phyloP scores from a whole-genome alignment of 73 alveolate species.

The Effrenium voratum region DNA sequence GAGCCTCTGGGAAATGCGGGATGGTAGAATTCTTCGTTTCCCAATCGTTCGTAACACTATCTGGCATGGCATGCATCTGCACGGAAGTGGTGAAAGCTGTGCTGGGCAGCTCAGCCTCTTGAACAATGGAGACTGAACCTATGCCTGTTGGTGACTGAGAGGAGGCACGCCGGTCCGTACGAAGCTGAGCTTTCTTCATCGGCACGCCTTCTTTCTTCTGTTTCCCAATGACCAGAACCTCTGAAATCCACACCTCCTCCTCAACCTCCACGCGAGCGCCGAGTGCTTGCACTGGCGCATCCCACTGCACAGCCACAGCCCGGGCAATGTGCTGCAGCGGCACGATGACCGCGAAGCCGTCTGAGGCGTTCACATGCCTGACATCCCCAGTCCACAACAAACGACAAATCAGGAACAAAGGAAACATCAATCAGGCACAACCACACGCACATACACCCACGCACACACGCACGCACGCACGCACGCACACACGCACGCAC shows the following conservation, averaged over 20 bases:
- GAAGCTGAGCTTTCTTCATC: not conserved
- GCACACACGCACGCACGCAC: too few relatives aligned
- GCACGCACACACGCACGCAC: too few relatives aligned
- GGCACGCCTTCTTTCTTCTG: not conserved
- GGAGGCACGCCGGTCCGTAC: not conserved
- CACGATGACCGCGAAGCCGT: not conserved
- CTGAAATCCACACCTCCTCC: conserved; percentile 28
- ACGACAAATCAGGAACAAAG: not conserved
- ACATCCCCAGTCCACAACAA: not conserved
- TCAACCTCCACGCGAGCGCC: not conserved
- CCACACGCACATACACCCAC: too few relatives aligned
- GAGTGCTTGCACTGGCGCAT: not conserved
- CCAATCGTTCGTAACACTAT: not conserved
- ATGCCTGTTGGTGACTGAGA: not conserved
- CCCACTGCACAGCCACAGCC: conserved; percentile 22
- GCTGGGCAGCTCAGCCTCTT: conserved; percentile 3
- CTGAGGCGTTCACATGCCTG: not conserved
- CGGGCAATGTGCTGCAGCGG: not conserved
- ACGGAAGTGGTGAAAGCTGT: conserved; percentile 2
- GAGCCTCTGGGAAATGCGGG: not conserved
- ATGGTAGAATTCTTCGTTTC: not conserved
- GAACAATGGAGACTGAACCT: not conserved
- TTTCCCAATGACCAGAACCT: not conserved
- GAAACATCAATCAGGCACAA: not conserved
- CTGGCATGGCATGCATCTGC: conserved; percentile 3